Conservation (phyloP, 257 asterid genomes). For the Nicotiana benthamiana region DNA sequence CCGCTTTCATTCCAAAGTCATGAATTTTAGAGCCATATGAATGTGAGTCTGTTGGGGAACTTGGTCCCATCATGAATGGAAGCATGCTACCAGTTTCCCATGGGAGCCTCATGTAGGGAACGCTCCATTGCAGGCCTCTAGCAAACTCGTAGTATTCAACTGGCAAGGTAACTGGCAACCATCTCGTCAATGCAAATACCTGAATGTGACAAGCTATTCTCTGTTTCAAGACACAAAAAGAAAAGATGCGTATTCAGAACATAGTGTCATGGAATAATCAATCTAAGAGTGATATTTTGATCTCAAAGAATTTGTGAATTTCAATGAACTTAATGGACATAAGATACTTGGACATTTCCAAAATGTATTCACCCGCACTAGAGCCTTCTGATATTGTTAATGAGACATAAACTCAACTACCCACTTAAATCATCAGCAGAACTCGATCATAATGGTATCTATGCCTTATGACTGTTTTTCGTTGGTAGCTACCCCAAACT, state of each 20-base stretch:
- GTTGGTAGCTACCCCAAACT: neutral
- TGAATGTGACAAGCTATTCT: slow-evolving; percentile 85
- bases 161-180: slow-evolving; percentile 75
- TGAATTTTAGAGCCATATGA: slow-evolving; percentile 24
- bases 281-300: neutral
- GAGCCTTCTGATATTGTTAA: neutral
- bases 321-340: neutral
- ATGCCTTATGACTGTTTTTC: neutral
- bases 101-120: slow-evolving; percentile 82
- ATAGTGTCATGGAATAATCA: neutral
- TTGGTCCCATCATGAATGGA: slow-evolving; percentile 43
- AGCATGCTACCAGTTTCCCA: slow-evolving; percentile 50
- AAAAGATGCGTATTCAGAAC: neutral
- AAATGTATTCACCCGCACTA: neutral
- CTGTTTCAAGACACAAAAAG: slow-evolving; percentile 33
- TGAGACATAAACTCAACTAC: neutral
- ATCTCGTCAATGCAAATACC: slow-evolving; percentile 64
- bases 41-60: slow-evolving; percentile 40
- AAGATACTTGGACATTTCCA: neutral
- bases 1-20: slow-evolving; percentile 31
- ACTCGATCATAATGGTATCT: neutral
- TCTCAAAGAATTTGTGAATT: neutral
- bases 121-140: slow-evolving; percentile 81
- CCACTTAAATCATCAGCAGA: neutral
- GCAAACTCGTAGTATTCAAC: slow-evolving; percentile 77